Conservation (phyloP, 139 green algal genomes). For the Mesostigma viride region DNA sequence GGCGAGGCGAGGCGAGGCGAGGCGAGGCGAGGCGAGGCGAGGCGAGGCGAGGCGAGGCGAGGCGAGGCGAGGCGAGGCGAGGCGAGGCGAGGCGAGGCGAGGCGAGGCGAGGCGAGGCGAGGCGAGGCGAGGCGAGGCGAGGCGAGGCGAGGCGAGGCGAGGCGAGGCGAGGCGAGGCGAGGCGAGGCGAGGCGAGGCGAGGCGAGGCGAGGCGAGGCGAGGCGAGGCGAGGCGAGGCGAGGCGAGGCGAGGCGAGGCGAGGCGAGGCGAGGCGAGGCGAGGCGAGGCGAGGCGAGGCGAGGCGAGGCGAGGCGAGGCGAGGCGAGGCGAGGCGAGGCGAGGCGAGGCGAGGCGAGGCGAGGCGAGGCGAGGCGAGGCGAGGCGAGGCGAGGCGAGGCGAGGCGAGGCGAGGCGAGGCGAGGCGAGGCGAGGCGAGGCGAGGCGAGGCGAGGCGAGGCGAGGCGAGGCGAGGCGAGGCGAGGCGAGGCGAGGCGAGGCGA, state of each 20-base stretch:
- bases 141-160: constrained; percentile 1
- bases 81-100: constrained; percentile 5
- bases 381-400: constrained; percentile 2
- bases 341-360: constrained; percentile 2
- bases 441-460: constrained; percentile 2
- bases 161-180: constrained; percentile 3
- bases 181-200: constrained; percentile 3
- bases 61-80: constrained; percentile 5
- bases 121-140: constrained; percentile 1
- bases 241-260: constrained; percentile 2
- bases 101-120: constrained; percentile 5
- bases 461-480: constrained; percentile 2
- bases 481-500: constrained; percentile 2
- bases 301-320: constrained; percentile 2
- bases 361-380: constrained; percentile 2
- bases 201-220: constrained; percentile 1
- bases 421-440: constrained; percentile 2
- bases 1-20: background rate
- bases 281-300: constrained; percentile 2
- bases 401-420: constrained; percentile 2
- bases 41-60: background rate
- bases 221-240: constrained; percentile 3
- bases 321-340: constrained; percentile 2
- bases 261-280: constrained; percentile 2
- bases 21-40: background rate